Evolutionary conservation across 352 stramenopile species (phyloP).

Genomic region (Globisporangium polare): DNA sequence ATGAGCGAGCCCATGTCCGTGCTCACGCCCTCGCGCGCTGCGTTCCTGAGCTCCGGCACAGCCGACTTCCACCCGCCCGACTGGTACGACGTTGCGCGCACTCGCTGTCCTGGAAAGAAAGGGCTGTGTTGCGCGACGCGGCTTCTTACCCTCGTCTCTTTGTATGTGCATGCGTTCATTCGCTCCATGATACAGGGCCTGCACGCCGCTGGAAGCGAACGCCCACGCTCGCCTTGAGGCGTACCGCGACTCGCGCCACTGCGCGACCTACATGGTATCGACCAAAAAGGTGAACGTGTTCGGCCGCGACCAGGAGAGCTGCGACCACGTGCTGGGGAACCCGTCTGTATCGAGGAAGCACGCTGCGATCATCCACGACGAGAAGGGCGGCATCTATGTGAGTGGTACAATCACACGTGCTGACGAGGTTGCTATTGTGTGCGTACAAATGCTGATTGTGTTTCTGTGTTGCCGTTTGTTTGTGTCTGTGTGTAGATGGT

Average conservation of each 20-base stretch:
- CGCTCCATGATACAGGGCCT: conserved; percentile 36
- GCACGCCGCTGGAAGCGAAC: conserved; percentile 56
- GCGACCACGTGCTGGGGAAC: conserved; percentile 85
- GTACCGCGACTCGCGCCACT: conserved; percentile 72
- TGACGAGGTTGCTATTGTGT: neutral
- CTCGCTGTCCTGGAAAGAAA: neutral
- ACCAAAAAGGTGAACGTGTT: conserved; percentile 84
- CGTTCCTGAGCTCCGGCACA: conserved; percentile 76
- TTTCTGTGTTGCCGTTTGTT: neutral
- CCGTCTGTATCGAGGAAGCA: conserved; percentile 86
- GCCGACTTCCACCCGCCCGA: conserved; percentile 75
- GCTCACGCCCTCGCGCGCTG: conserved; percentile 51
- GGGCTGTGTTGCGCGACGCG: too few species aligned
- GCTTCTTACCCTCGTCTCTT: neutral
- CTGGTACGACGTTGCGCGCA: conserved; percentile 32
- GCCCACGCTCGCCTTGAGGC: conserved; percentile 70
- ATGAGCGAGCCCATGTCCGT: conserved; percentile 26
- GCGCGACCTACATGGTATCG: conserved; percentile 81
- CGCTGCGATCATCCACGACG: conserved; percentile 80
- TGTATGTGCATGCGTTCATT: neutral
- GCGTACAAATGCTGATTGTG: neutral
- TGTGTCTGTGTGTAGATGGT: conserved; percentile 50
- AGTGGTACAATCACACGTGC: conserved; percentile 9
- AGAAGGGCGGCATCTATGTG: conserved; percentile 80
- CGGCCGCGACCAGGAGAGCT: conserved; percentile 79